Conservation (phyloP, 2,329 filamentous ascomycete genomes). For the Colletotrichum cordylinicola region DNA sequence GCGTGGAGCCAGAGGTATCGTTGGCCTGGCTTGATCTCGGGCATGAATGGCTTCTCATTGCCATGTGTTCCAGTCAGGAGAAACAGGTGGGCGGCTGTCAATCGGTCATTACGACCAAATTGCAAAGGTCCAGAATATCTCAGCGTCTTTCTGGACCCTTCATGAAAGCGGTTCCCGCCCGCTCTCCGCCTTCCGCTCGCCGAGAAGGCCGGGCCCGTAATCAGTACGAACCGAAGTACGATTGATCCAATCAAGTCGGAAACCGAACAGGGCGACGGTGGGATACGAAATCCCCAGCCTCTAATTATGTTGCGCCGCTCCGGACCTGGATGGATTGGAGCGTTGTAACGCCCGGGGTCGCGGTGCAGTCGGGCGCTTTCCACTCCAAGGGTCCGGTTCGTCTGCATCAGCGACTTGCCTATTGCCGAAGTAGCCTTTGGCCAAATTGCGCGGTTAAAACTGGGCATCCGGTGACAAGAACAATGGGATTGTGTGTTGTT, state of each 20-base stretch:
- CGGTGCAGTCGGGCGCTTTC: not conserved
- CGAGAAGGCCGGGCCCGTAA: not conserved
- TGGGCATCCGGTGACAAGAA: not conserved
- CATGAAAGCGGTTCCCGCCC: not conserved
- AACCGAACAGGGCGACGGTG: not conserved
- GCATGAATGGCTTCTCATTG: not conserved
- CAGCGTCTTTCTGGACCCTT: not conserved
- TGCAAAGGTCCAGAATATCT: not conserved
- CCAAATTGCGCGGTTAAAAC: not conserved
- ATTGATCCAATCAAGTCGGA: not conserved
- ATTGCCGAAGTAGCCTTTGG: not conserved
- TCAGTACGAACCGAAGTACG: not conserved
- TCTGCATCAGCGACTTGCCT: not conserved
- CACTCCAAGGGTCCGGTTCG: not conserved
- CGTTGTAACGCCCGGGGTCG: not conserved
- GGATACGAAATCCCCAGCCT: slow-evolving; percentile 3
- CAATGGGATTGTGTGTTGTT: not conserved
- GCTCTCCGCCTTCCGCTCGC: not conserved
- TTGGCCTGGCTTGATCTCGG: not conserved
- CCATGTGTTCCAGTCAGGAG: not conserved
- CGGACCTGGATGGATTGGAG: not conserved
- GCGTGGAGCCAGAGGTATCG: not conserved
- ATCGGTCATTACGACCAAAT: not conserved
- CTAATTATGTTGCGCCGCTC: not conserved
- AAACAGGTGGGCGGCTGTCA: not conserved